phyloP scores from a whole-genome alignment of 176 grass and related monocot species.

The Carex kokanica region DNA sequence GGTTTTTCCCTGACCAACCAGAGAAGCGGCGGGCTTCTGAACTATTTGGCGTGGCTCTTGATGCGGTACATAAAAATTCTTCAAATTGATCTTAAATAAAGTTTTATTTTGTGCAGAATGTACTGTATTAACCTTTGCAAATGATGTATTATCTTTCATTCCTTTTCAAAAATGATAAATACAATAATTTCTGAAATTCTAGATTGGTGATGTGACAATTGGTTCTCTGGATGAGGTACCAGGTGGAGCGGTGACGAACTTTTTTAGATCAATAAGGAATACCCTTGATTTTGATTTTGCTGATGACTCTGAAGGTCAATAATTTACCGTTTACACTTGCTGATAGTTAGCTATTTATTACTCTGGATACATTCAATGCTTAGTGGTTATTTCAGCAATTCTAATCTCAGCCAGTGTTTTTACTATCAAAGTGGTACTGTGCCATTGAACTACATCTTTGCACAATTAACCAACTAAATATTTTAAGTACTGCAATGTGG shows the following conservation, averaged over 20 bases:
- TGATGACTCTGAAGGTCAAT: conserved; percentile 73
- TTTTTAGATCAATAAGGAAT: conserved; percentile 84
- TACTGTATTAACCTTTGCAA: background rate
- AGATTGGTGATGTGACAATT: conserved; percentile 77
- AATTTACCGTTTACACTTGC: background rate
- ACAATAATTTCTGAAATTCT: conserved; percentile 25
- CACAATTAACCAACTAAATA: background rate
- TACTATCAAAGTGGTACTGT: background rate
- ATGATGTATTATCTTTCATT: background rate
- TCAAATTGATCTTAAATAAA: background rate
- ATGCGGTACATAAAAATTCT: conserved; percentile 41
- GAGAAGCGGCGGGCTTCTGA: conserved; percentile 80
- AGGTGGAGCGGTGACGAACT: conserved; percentile 53
- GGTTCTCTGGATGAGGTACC: conserved; percentile 86
- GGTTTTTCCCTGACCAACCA: conserved; percentile 95
- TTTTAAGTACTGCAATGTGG: background rate
- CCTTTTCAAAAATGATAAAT: background rate
- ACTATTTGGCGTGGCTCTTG: conserved; percentile 70
- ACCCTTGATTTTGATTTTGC: conserved; percentile 93
- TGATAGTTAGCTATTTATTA: background rate
- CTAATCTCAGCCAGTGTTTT: background rate
- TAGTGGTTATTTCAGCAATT: background rate
- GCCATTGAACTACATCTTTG: background rate
- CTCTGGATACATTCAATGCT: background rate
- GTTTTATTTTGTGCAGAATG: background rate